Percentiles rank a stretch among this genome's conserved stretches.
Conservation (phyloP, 495 filamentous ascomycete species). For the Friedmanniomyces endolithicus region DNA sequence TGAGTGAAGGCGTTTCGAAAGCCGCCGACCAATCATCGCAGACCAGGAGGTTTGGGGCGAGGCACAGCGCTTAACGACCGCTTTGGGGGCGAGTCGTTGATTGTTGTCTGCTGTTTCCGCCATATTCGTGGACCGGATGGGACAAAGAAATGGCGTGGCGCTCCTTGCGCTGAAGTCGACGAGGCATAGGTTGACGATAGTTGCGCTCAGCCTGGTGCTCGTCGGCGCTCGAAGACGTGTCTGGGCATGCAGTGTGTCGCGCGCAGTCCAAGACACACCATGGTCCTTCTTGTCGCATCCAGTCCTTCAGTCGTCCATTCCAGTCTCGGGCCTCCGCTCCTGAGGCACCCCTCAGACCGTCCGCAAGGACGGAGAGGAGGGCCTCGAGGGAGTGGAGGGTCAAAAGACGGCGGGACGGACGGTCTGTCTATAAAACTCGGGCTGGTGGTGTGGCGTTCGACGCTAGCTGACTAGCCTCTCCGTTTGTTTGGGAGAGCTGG, state of each 20-base stretch:
- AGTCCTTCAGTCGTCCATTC: neutral
- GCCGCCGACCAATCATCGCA: slow-evolving; percentile 16
- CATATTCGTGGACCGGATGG: neutral
- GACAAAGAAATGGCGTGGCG: neutral
- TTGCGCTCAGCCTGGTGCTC: neutral
- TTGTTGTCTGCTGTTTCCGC: slow-evolving; percentile 6
- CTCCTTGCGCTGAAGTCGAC: neutral
- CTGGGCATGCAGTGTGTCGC: slow-evolving; percentile 1
- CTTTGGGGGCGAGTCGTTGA: slow-evolving; percentile 1
- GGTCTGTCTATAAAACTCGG: neutral
- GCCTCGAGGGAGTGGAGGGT: neutral
- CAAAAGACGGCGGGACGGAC: neutral
- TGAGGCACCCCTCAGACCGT: neutral
- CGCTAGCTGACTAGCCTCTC: neutral
- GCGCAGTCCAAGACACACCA: neutral
- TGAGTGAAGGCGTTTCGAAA: slow-evolving; percentile 12
- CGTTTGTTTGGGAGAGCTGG: too few relatives aligned
- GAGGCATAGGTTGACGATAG: neutral
- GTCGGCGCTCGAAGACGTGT: neutral
- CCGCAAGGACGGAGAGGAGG: neutral
- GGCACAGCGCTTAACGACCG: slow-evolving; percentile 8
- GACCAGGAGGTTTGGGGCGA: neutral
- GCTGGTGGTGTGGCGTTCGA: neutral
- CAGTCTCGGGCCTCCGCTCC: neutral
- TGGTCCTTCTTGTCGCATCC: neutral